Base-by-base conservation (phyloP, 1,139 yeast species). In the Suhomyces chickasaworum region DNA sequence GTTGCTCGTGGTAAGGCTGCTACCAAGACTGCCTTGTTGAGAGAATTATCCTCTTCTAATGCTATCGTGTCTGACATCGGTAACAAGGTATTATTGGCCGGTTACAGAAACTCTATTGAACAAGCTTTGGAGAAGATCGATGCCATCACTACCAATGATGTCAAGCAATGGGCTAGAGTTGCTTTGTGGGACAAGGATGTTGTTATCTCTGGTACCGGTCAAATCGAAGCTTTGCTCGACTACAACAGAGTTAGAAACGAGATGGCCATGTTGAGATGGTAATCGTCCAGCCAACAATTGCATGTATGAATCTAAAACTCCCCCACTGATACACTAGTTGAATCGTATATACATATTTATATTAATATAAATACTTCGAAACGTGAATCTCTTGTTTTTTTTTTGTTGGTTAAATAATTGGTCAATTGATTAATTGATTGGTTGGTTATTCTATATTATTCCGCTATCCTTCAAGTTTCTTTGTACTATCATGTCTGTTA, bases 401-500 rank as follows among this genome's bases (percentile, higher is more conserved):
- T n/a, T n/a, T n/a, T n/a, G n/a, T n/a, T n/a, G n/a, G n/a, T n/a
- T n/a, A n/a, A n/a, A n/a, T n/a, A n/a, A n/a, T n/a, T n/a, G n/a
- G n/a, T n/a, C n/a, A n/a, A n/a, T n/a, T n/a, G n/a, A n/a, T n/a
- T n/a, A n/a, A n/a, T n/a, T n/a, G n/a, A n/a, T n/a, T n/a, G n/a
- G 23, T 21, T 13, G 7, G n/a, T 10, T 23, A 4, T 29, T 37
- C 39, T 37, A 37, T 27, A 91, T 77, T 47, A 93, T 73, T 1
- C 99, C 99, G 59, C 95, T 86, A 63, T 81, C 82, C 62, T 84
- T 82, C 63, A 93, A 68, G 60, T 88, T 90, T 59, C 86, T 87
- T 62, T 89, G 95, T 35, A 91, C 81, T 42, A 93, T 81, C 78
- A 89, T 78, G 66, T 93, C 99, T 1, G 97, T 89, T 6, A 90